Conservation (phyloP, 441 rosid species). For the Erysimum pusillum region DNA sequence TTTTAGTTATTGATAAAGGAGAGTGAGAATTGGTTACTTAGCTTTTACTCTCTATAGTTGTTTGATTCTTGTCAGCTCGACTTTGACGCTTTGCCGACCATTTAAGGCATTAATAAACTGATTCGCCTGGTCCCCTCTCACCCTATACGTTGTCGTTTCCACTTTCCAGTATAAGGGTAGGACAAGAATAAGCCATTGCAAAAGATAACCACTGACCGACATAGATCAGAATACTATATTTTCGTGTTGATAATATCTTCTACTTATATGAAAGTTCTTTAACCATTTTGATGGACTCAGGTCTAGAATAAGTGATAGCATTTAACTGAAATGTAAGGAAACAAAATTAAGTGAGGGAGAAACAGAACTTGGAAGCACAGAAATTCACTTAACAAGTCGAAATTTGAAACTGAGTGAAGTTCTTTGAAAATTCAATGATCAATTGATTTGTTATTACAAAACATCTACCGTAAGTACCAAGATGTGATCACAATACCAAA, state of each 20-base stretch:
- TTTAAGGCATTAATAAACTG: conserved; percentile 15
- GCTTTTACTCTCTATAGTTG: conserved; percentile 32
- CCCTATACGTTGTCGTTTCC: not conserved
- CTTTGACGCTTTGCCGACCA: conserved; percentile 28
- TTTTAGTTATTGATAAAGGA: conserved; percentile 25
- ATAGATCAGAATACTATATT: no score
- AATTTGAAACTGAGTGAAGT: conserved; percentile 19
- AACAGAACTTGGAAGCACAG: not conserved
- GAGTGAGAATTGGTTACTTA: conserved; percentile 30
- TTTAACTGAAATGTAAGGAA: not conserved
- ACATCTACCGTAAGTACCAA: conserved; percentile 25
- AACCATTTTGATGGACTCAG: no score
- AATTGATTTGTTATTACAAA: conserved; percentile 38
- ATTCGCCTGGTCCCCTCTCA: conserved; percentile 17
- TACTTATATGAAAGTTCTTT: no score
- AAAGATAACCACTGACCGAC: no score
- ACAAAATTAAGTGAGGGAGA: no score
- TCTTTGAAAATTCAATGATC: conserved; percentile 8
- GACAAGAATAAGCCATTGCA: not conserved
- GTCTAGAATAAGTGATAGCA: no score
- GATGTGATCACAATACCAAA: conserved; percentile 32
- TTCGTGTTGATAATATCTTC: no score
- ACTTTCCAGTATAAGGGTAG: not conserved
- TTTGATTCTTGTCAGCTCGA: conserved; percentile 36
- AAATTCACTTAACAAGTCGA: conserved; percentile 2